These are phyloP conservation scores for Ascodesmis nigricans DNA, from an alignment of 495 filamentous ascomycete genomes.

Conservation along the genomic window DNA sequence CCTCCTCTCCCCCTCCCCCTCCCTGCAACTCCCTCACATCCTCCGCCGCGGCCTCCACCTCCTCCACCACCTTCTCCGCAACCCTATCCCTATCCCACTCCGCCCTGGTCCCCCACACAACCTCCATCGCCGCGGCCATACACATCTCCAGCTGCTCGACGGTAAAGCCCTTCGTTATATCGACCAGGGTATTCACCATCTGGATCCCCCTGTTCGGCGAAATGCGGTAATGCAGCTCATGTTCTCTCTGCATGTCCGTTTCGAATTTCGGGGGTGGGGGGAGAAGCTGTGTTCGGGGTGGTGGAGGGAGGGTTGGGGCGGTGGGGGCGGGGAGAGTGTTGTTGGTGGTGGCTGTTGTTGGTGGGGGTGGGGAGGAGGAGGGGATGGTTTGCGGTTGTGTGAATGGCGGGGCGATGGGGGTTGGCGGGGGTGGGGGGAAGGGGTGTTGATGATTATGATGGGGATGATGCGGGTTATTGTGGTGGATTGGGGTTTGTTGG, in stretches of 20 bases:
- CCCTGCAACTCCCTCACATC: conserved; percentile 55
- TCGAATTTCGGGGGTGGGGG: not conserved
- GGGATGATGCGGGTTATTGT: not conserved
- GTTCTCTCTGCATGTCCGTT: not conserved
- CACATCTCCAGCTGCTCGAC: conserved; percentile 92
- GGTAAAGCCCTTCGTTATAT: conserved; percentile 42
- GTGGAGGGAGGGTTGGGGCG: not conserved
- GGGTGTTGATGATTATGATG: not conserved
- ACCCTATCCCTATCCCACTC: conserved; percentile 67
- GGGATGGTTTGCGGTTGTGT: too few relatives aligned
- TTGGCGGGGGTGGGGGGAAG: not conserved
- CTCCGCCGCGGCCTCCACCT: conserved; percentile 58
- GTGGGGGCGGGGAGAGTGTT: not conserved
- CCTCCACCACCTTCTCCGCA: conserved; percentile 32
- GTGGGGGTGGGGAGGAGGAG: too few relatives aligned
- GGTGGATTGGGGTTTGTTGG: conserved; percentile 1
- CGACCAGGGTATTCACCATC: conserved; percentile 11
- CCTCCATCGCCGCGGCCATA: conserved; percentile 73
- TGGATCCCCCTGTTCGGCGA: conserved; percentile 7
- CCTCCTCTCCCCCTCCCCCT: not conserved
- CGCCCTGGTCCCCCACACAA: conserved; percentile 52
- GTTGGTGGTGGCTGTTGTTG: not conserved
- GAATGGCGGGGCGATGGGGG: not conserved
- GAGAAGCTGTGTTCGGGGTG: not conserved
- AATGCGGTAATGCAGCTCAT: too few relatives aligned